Evolutionary conservation across 345 rosid genomes (phyloP).

Genomic region (Adansonia digitata): DNA sequence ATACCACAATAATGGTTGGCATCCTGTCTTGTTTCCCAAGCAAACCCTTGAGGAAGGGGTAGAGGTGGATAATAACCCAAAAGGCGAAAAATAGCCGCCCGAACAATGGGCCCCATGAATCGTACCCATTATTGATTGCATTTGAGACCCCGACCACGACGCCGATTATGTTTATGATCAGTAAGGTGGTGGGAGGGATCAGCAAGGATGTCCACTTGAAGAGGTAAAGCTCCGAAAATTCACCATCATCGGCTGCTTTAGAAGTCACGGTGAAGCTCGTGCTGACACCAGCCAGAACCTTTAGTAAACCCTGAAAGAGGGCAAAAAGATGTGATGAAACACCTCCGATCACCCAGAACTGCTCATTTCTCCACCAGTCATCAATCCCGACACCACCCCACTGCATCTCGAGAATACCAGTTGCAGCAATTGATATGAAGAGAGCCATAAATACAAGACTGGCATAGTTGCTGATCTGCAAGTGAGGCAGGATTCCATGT

Average conservation of each 20-base stretch:
- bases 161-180: conserved; percentile 81
- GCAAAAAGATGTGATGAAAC: conserved; percentile 93
- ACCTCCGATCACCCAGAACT: conserved; percentile 98
- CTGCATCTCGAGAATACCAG: conserved; percentile 95
- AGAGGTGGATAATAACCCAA: too few relatives aligned
- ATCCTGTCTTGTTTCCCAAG: conserved; percentile 93
- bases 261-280: conserved; percentile 95
- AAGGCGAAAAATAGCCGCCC: conserved; percentile 90
- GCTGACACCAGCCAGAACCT: conserved; percentile 91
- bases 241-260: conserved; percentile 93
- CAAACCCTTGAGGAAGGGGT: too few relatives aligned
- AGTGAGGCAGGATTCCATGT: neutral
- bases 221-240: conserved; percentile 83
- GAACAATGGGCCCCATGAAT: conserved; percentile 96
- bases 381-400: conserved; percentile 97
- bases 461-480: conserved; percentile 96
- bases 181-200: conserved; percentile 81
- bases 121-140: conserved; percentile 94
- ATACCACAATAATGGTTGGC: conserved; percentile 90
- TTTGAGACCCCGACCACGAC: conserved; percentile 86
- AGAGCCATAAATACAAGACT: conserved; percentile 79
- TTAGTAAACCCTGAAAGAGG: conserved; percentile 88
- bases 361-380: conserved; percentile 99
- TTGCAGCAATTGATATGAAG: conserved; percentile 89
- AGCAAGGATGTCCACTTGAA: conserved; percentile 98